Conservation (phyloP, 116 monocot genomes). For the Posidonia oceanica region DNA sequence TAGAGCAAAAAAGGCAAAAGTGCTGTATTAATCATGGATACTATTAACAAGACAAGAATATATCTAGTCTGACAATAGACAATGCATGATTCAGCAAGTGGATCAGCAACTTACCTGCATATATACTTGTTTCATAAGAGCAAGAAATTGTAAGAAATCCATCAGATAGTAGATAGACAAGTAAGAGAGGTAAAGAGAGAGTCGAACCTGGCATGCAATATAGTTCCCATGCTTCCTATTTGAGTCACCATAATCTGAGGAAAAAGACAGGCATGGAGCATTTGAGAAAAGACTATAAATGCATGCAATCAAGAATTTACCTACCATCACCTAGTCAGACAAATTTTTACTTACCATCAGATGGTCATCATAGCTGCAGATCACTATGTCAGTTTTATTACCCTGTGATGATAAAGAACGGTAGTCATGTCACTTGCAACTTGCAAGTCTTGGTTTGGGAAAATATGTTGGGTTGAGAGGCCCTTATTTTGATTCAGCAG, state of each 20-base stretch:
- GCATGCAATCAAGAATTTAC: not conserved
- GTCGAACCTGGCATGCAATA: slow-evolving; percentile 73
- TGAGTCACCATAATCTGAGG: slow-evolving; percentile 89
- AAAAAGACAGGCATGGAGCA: not conserved
- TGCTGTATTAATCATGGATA: too few species aligned
- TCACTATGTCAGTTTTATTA: slow-evolving; percentile 73
- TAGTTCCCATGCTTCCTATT: slow-evolving; percentile 91
- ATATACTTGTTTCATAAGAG: not conserved
- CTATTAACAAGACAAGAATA: too few species aligned
- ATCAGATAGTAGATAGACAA: not conserved
- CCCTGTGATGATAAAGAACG: slow-evolving; percentile 33
- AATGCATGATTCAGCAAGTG: too few species aligned
- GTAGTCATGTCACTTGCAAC: not conserved
- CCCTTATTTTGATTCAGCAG: too few species aligned
- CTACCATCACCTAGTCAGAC: slow-evolving; percentile 55
- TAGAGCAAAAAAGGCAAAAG: too few species aligned
- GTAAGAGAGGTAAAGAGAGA: not conserved
- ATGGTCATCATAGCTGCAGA: slow-evolving; percentile 71
- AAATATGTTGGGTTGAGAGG: too few species aligned
- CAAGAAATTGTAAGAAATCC: not conserved
- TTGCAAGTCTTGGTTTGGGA: too few species aligned
- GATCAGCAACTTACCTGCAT: too few species aligned
- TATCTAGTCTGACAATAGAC: too few species aligned
- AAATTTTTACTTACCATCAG: slow-evolving; percentile 43
- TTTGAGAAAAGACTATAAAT: not conserved